A percentile compares a stretch with the other conserved stretches of the same genome.
Evolutionary conservation across 495 filamentous ascomycete genomes (phyloP).

Genomic region (Aspergillus homomorphus): DNA sequence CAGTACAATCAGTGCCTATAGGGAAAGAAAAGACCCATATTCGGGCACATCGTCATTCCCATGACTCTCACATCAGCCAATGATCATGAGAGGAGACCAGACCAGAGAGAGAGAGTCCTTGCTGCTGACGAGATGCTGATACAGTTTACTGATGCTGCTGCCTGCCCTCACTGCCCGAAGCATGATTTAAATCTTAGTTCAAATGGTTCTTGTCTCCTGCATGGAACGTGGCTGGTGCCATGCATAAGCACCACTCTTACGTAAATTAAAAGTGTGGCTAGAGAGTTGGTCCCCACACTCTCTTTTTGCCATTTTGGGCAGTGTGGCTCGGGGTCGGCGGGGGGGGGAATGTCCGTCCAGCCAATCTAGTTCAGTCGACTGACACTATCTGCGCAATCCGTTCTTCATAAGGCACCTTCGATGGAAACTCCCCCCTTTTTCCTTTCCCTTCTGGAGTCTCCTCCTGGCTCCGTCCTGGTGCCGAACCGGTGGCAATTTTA

Average conservation of each 20-base stretch:
- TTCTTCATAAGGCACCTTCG: constrained; percentile 5
- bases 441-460: constrained; percentile 9
- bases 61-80: neutral
- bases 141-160: neutral
- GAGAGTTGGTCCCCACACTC: neutral
- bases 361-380: neutral
- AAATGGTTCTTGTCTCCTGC: too few relatives aligned
- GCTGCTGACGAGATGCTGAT: neutral
- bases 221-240: neutral
- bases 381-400: constrained; percentile 10
- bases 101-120: neutral
- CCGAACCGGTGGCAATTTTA: constrained; percentile 12
- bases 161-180: neutral
- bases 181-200: neutral
- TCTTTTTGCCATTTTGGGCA: neutral
- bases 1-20: neutral
- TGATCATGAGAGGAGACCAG: neutral
- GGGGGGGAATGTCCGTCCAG: neutral
- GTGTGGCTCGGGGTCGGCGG: neutral
- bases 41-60: neutral
- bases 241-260: neutral
- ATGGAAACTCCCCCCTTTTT: neutral
- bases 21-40: too few relatives aligned
- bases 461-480: constrained; percentile 12
- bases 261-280: neutral